A percentile compares a stretch with the other conserved stretches of the same genome.
Conservation (phyloP, 164 flowering plant species). For the Vitis labrusca region DNA sequence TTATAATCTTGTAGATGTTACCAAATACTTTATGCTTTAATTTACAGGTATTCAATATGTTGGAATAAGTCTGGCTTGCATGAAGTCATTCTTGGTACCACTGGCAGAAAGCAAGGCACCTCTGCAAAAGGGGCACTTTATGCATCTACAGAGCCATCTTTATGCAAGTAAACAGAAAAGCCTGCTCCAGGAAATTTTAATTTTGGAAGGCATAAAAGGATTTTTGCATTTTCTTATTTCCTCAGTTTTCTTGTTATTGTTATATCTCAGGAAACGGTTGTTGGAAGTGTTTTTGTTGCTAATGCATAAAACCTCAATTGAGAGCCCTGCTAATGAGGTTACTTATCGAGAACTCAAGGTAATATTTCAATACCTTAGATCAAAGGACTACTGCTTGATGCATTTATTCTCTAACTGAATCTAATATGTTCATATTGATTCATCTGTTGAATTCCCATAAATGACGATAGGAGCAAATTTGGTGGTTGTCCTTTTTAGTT, state of each 20-base stretch:
- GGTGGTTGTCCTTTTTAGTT: no score
- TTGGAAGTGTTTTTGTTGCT: slow-evolving; percentile 56
- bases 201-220: background rate
- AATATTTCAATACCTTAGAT: background rate
- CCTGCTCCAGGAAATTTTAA: background rate
- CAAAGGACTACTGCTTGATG: background rate
- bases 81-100: slow-evolving; percentile 97
- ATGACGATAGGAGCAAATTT: no score
- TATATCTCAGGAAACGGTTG: slow-evolving; percentile 55
- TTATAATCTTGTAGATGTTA: background rate
- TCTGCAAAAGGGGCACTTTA: slow-evolving; percentile 78
- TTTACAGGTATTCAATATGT: slow-evolving; percentile 79
- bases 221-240: background rate
- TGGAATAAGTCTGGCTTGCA: slow-evolving; percentile 85
- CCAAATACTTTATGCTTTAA: slow-evolving; percentile 7
- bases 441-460: background rate
- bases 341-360: slow-evolving; percentile 82
- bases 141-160: slow-evolving; percentile 78
- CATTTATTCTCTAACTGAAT: background rate
- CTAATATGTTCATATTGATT: background rate
- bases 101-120: slow-evolving; percentile 97
- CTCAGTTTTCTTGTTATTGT: background rate
- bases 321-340: slow-evolving; percentile 17
- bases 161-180: slow-evolving; percentile 77
- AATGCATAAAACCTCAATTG: slow-evolving; percentile 18